Conservation (phyloP, 2,329 filamentous ascomycete species). For the Aspergillus glaucus region DNA sequence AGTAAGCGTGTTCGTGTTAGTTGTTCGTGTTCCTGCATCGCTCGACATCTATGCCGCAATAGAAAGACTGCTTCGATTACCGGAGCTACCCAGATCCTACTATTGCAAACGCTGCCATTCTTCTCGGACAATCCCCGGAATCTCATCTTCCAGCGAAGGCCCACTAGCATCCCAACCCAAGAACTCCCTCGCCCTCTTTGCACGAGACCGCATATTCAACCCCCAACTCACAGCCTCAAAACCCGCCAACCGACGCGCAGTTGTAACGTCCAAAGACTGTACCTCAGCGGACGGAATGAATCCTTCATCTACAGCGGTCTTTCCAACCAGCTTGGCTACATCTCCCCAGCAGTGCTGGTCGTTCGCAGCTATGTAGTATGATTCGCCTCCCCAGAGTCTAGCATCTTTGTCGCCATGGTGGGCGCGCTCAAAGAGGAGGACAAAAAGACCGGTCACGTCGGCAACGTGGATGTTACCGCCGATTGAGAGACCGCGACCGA, state of each 20-base stretch:
- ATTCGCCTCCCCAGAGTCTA: slow-evolving; percentile 4
- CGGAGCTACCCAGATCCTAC: not conserved
- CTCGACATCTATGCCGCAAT: too few relatives aligned
- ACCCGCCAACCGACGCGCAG: slow-evolving; percentile 2
- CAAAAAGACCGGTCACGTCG: slow-evolving; percentile 4
- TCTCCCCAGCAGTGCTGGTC: slow-evolving; percentile 7
- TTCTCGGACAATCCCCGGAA: slow-evolving; percentile 4
- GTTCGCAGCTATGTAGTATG: slow-evolving; percentile 5
- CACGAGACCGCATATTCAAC: slow-evolving; percentile 7
- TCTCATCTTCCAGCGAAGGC: not conserved
- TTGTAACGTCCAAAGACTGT: not conserved
- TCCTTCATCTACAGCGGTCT: not conserved
- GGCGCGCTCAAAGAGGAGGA: slow-evolving; percentile 3
- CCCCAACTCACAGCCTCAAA: slow-evolving; percentile 10
- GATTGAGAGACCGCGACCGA: slow-evolving; percentile 4
- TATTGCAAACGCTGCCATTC: not conserved
- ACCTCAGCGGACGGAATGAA: not conserved
- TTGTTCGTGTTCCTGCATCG: too few relatives aligned
- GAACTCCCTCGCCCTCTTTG: slow-evolving; percentile 1
- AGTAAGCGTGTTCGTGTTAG: too few relatives aligned
- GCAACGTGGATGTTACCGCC: slow-evolving; percentile 6
- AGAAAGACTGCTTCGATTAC: too few relatives aligned
- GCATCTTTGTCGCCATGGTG: not conserved
- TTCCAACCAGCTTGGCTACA: slow-evolving; percentile 1
- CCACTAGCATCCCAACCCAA: slow-evolving; percentile 2